Evolutionary conservation across 768 basidiomycete genomes (phyloP).

Genomic region (Boletus edulis): DNA sequence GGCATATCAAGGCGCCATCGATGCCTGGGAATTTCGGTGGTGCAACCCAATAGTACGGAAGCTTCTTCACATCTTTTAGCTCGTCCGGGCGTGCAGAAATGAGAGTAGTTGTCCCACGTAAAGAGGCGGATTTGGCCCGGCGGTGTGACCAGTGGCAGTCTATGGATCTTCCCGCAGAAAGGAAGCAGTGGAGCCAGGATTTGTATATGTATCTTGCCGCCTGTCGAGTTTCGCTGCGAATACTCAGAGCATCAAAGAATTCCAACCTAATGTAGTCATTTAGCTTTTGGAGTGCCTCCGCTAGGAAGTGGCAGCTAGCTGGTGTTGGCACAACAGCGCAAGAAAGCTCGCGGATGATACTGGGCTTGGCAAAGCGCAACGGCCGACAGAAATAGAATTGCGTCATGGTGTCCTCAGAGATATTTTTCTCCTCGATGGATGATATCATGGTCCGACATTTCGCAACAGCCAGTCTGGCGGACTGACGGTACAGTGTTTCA

Average conservation of each 20-base stretch:
- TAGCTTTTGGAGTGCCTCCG: neutral
- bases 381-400: neutral
- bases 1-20: no score
- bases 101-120: neutral
- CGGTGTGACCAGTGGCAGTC: neutral
- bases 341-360: accelerated
- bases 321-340: neutral
- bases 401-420: neutral
- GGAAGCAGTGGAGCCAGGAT: neutral
- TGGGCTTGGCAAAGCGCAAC: accelerated
- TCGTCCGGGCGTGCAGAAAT: neutral
- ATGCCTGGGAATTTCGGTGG: neutral
- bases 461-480: neutral
- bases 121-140: neutral
- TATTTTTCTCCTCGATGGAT: no score
- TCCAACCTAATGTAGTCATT: neutral
- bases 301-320: neutral
- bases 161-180: neutral
- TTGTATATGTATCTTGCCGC: neutral
- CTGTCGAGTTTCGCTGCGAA: neutral
- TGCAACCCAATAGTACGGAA: neutral
- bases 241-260: neutral
- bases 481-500: neutral
- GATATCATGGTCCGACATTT: neutral
- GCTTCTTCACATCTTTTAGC: no score